phyloP scores from a whole-genome alignment of 768 basidiomycete genomes.

The Tremella mesenterica region DNA sequence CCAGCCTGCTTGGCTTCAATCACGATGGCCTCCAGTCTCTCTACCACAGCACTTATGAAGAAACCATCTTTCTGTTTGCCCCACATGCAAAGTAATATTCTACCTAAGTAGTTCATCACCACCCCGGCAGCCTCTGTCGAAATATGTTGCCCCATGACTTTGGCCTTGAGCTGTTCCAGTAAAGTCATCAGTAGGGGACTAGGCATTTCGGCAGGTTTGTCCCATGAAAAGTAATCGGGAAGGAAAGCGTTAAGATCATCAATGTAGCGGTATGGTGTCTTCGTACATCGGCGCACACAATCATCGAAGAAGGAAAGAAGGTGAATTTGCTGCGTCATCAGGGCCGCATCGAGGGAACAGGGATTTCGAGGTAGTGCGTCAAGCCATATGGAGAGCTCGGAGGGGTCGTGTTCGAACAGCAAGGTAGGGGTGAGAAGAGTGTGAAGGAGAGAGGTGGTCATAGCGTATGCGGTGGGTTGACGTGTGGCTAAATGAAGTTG shows the following conservation, averaged over 20 bases:
- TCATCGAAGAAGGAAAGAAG: constrained; percentile 67
- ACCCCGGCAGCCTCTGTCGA: constrained; percentile 58
- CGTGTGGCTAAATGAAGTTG: constrained; percentile 53
- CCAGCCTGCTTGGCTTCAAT: constrained; percentile 20
- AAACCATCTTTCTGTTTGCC: constrained; percentile 49
- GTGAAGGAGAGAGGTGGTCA: constrained; percentile 54
- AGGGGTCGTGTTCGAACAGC: constrained; percentile 66
- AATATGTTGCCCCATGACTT: constrained; percentile 53
- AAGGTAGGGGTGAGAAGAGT: constrained; percentile 63
- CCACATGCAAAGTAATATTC: constrained; percentile 54
- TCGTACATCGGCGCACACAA: constrained; percentile 69
- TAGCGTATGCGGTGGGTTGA: constrained; percentile 51
- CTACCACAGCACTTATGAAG: constrained; percentile 37
- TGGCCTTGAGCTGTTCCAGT: constrained; percentile 67
- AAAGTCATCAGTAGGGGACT: constrained; percentile 74
- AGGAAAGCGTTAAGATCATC: constrained; percentile 55
- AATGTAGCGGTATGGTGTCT: constrained; percentile 76
- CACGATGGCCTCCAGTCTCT: constrained; percentile 13
- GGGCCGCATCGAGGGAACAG: constrained; percentile 46
- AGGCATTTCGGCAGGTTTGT: constrained; percentile 34
- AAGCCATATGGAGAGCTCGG: constrained; percentile 70
- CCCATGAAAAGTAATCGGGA: constrained; percentile 20
- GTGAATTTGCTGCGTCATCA: constrained; percentile 48
- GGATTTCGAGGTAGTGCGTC: constrained; percentile 52
- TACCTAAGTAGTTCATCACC: constrained; percentile 57